Evolutionary conservation across 1,139 yeast genomes (phyloP), one percentile per base, ranked within the genome.

Genomic region (Candida tetrigidarum): DNA sequence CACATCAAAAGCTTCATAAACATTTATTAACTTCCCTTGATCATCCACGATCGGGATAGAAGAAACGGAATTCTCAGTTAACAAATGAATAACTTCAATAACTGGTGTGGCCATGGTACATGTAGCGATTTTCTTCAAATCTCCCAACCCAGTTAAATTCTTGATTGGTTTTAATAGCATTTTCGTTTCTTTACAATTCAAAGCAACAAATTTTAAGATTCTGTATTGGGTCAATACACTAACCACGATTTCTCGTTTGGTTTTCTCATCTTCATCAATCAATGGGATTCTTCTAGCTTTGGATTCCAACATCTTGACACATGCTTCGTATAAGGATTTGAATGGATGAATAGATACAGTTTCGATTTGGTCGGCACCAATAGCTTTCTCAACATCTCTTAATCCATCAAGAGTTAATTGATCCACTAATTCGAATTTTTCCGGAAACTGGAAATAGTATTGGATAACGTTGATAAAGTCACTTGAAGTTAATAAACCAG

Each of bases 381-480:
- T 84, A 29, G 91, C 90, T 60, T 80, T 83, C 62, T 93, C 98
- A 42, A 93, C 87, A 45, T 87, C 96, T 52, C 86, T 75, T 48
- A 92, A 73, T 2, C 96, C 97, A 58, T 89, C 89, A 50, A 95
- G 74, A 1, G 96, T 90, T 55, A 93, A 71, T 57, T 83, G 86
- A 62, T 92, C 97, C 38, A 91, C 95, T 54, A 89, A 79, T 59
- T 91, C 97, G 63, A 89, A 86, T 63, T 89, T 85, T 54, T 91
- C 97, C 0, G 97, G 96, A 57, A 81, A 85, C 56, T 90, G 96
- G 59, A 91, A 86, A 66, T 92, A 93, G 68, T 93, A 93, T 63
- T 93, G 97, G 52, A 95, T 90, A 41, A 93, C 98, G 59, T 93
- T 93, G 55, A 93, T 88, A 64, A 92, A 95, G 69, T 95, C 99